These are phyloP conservation scores for Podochytrium sp. DNA, from an alignment of 192 early-diverging fungal species.

Conservation along the genomic window DNA sequence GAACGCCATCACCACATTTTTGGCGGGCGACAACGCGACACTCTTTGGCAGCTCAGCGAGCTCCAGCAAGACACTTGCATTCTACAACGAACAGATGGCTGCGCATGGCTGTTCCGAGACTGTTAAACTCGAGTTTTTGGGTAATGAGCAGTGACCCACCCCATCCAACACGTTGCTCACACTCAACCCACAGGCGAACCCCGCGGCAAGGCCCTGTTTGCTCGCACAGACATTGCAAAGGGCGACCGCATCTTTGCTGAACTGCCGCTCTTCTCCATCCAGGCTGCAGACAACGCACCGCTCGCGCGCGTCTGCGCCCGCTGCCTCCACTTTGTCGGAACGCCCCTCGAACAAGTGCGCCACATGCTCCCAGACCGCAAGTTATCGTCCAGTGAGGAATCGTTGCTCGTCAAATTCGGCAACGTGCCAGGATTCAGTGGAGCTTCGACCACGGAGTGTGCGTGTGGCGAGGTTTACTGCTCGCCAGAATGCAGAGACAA, in stretches of 20 bases:
- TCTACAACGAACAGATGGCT: not conserved
- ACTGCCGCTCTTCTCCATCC: conserved; percentile 16
- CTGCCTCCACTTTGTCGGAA: conserved; percentile 20
- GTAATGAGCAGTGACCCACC: not conserved
- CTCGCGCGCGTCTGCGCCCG: not conserved
- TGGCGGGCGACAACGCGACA: not conserved
- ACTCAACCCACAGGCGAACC: not conserved
- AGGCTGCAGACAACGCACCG: not conserved
- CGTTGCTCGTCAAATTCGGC: not conserved
- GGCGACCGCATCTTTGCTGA: conserved; percentile 26
- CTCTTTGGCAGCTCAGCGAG: not conserved
- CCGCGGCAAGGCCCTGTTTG: conserved; percentile 28
- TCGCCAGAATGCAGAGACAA: conserved; percentile 22
- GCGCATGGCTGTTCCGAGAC: not conserved
- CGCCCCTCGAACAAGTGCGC: conserved; percentile 13
- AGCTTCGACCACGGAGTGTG: not conserved
- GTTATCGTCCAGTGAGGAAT: too few species aligned
- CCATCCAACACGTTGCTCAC: not conserved
- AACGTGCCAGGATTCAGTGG: not conserved
- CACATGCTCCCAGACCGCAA: too few species aligned
- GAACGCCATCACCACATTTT: not conserved
- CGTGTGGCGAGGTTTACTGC: conserved; percentile 30
- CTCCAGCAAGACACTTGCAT: not conserved
- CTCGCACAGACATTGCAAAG: not conserved
- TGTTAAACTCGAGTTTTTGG: not conserved